Percentiles rank a stretch among this genome's conserved stretches.
Conservation (phyloP, 2,329 filamentous ascomycete species). For the Lasiodiplodia sp. region DNA sequence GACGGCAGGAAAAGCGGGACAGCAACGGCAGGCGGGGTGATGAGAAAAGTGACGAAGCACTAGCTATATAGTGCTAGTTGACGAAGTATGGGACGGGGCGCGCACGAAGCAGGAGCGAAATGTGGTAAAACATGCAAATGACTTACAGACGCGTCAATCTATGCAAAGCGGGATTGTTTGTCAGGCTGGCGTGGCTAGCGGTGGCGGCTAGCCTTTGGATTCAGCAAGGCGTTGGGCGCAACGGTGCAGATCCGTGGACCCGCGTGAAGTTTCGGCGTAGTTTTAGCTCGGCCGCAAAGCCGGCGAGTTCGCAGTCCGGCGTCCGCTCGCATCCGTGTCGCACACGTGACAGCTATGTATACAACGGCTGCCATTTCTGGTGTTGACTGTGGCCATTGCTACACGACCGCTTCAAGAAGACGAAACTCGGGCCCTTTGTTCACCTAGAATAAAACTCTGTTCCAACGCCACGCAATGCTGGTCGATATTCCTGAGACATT, state of each 20-base stretch:
- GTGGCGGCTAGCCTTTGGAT: constrained; percentile 5
- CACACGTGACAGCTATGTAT: constrained; percentile 12
- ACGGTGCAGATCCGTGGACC: constrained; percentile 16
- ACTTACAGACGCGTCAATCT: constrained; percentile 10
- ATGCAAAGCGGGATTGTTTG: constrained; percentile 12
- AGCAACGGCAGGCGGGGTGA: neutral
- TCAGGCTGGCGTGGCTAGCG: constrained; percentile 3
- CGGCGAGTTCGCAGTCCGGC: neutral
- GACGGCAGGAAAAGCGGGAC: neutral
- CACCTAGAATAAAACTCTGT: neutral
- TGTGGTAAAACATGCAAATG: constrained; percentile 11
- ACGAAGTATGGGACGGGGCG: neutral
- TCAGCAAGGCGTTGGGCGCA: constrained; percentile 12
- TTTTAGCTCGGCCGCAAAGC: constrained; percentile 5
- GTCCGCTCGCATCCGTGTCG: neutral
- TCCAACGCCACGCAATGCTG: constrained; percentile 12
- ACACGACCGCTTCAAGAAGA: neutral
- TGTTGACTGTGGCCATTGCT: constrained; percentile 14
- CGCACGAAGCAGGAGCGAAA: neutral
- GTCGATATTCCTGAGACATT: neutral
- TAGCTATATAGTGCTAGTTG: constrained; percentile 8
- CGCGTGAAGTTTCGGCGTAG: neutral
- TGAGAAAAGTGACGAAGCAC: neutral
- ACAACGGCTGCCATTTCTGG: constrained; percentile 1
- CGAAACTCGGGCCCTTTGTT: neutral